Evolutionary conservation across 2,329 filamentous ascomycete genomes (phyloP).

Genomic region (Capronia americana): DNA sequence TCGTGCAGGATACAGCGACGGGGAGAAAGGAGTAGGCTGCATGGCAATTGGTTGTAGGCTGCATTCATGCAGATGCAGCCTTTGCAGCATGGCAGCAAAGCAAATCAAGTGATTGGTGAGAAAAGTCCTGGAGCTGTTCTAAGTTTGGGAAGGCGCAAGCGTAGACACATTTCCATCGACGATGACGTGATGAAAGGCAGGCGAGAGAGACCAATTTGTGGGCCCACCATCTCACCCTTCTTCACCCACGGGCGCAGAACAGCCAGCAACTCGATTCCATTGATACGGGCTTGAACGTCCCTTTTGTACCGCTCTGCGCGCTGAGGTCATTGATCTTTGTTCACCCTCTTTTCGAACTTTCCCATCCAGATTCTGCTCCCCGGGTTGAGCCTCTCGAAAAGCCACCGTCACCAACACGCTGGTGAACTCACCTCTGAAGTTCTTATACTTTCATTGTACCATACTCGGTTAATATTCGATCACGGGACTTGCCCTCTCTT

Average conservation of each 20-base stretch:
- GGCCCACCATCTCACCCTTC: background rate
- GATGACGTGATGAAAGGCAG: slow-evolving; percentile 5
- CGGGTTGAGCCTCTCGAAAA: slow-evolving; percentile 12
- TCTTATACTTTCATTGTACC: slow-evolving; percentile 1
- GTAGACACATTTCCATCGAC: background rate
- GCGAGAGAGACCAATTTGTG: background rate
- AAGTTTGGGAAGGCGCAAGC: slow-evolving; percentile 3
- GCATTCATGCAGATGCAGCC: background rate
- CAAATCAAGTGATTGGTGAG: background rate
- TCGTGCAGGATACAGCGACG: background rate
- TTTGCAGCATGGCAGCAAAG: background rate
- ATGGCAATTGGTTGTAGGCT: background rate
- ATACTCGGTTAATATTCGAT: slow-evolving; percentile 7
- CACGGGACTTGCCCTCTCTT: slow-evolving; percentile 20
- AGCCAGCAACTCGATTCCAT: background rate
- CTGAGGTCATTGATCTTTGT: slow-evolving; percentile 32
- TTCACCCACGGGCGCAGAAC: background rate
- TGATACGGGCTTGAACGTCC: background rate
- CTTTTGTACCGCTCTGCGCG: slow-evolving; percentile 4
- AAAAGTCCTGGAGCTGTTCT: background rate
- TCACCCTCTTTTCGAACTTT: slow-evolving; percentile 16
- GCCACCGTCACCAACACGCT: slow-evolving; percentile 9
- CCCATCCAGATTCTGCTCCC: slow-evolving; percentile 4
- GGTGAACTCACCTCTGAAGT: background rate
- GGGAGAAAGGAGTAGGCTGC: background rate